Percentiles rank a stretch among this genome's conserved stretches.
Conservation (phyloP, 1,284 basidiomycete species). For the Moesziomyces aphidis region DNA sequence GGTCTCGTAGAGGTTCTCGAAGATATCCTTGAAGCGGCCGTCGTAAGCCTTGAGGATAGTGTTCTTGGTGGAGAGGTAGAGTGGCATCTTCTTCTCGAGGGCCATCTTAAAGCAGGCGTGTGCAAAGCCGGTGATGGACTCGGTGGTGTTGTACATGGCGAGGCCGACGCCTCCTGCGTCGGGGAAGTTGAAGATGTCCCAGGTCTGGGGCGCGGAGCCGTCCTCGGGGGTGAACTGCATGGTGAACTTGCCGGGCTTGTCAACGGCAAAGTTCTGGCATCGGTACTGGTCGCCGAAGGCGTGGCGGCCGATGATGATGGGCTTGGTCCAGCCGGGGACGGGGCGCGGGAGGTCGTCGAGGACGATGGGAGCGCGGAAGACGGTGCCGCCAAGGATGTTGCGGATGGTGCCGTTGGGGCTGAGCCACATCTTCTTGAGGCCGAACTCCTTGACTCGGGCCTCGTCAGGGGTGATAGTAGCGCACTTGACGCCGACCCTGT, state of each 20-base stretch:
- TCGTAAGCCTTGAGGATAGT: conserved; percentile 72
- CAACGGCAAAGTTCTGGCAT: conserved; percentile 65
- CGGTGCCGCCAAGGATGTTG: conserved; percentile 96
- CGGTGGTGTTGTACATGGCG: conserved; percentile 69
- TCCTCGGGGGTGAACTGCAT: conserved; percentile 61
- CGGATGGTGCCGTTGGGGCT: conserved; percentile 73
- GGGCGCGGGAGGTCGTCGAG: conserved; percentile 89
- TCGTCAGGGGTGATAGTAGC: conserved; percentile 99
- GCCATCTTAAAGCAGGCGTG: conserved; percentile 99
- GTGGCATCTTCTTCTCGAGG: conserved; percentile 90
- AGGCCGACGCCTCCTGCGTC: conserved; percentile 69
- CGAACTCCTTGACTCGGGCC: conserved; percentile 83
- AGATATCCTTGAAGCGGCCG: conserved; percentile 98
- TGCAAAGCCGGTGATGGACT: conserved; percentile 90
- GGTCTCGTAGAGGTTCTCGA: conserved; percentile 89
- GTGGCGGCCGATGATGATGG: conserved; percentile 95
- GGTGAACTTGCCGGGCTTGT: conserved; percentile 62
- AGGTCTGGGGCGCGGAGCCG: conserved; percentile 48
- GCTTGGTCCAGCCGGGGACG: conserved; percentile 90
- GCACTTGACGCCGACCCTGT: conserved; percentile 73
- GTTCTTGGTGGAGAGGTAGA: conserved; percentile 70
- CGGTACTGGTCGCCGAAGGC: conserved; percentile 90
- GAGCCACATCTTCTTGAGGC: conserved; percentile 89
- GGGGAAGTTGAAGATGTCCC: conserved; percentile 63
- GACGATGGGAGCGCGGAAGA: conserved; percentile 98